Evolutionary conservation across 1,284 basidiomycete species (phyloP).

Genomic region (Apiotrichum gracile): DNA sequence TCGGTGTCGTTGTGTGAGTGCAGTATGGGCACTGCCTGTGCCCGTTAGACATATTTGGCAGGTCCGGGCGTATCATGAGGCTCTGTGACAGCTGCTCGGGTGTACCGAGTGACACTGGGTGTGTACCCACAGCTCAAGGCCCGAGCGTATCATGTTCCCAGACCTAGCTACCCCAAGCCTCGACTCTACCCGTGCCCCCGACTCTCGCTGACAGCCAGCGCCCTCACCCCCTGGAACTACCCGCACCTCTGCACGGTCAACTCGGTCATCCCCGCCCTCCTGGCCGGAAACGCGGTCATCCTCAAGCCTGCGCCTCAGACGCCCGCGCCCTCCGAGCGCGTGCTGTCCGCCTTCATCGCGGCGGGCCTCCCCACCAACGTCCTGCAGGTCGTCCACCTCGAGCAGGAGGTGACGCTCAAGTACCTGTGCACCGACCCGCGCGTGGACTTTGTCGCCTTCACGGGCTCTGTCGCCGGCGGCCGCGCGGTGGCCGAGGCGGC

Average conservation of each 20-base stretch:
- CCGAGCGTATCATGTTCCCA: no score
- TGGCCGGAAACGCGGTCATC: slow-evolving; percentile 78
- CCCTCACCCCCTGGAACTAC: slow-evolving; percentile 55
- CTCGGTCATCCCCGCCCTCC: slow-evolving; percentile 77
- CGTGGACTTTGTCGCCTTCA: slow-evolving; percentile 81
- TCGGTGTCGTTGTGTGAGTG: slow-evolving; percentile 94
- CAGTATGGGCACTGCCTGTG: neutral
- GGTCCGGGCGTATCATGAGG: no score
- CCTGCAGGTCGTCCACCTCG: slow-evolving; percentile 74
- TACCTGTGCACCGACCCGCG: slow-evolving; percentile 61
- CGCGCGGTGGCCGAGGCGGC: slow-evolving; percentile 45
- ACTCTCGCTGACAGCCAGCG: slow-evolving; percentile 12
- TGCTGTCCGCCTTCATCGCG: slow-evolving; percentile 60
- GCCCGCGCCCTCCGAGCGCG: slow-evolving; percentile 75
- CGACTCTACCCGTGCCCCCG: no score
- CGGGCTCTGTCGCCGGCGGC: slow-evolving; percentile 65
- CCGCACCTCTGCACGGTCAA: slow-evolving; percentile 87
- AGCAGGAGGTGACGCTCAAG: slow-evolving; percentile 57
- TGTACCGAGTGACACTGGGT: no score
- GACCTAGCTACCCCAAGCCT: no score
- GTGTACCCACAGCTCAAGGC: no score
- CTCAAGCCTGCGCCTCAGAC: slow-evolving; percentile 95
- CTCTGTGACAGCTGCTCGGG: no score
- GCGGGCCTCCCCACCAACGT: slow-evolving; percentile 73
- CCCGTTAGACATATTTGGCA: no score